Conservation (phyloP, 2,329 filamentous ascomycete genomes). For the Cadophora gregata region DNA sequence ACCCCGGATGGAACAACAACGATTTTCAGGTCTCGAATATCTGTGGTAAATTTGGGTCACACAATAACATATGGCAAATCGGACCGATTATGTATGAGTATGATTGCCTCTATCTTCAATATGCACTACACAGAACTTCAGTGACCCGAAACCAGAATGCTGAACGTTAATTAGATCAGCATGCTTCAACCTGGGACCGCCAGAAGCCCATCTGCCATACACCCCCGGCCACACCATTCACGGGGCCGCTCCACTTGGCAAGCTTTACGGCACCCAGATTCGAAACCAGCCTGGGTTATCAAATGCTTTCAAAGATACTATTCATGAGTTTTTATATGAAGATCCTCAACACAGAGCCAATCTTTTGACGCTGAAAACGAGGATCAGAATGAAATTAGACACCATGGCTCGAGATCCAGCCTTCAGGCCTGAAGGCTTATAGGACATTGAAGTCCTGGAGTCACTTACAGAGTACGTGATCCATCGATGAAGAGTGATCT, state of each 20-base stretch:
- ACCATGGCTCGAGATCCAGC: background rate
- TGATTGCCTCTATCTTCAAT: too few relatives aligned
- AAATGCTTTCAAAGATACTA: background rate
- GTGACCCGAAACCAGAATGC: background rate
- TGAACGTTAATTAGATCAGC: too few relatives aligned
- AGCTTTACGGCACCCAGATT: background rate
- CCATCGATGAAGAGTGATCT: too few relatives aligned
- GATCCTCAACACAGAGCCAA: background rate
- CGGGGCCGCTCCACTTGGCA: background rate
- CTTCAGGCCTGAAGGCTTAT: background rate
- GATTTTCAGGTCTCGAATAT: slow-evolving; percentile 9
- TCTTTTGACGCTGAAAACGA: slow-evolving; percentile 2
- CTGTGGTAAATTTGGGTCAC: slow-evolving; percentile 9
- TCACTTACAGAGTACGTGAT: background rate
- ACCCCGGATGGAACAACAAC: slow-evolving; percentile 11
- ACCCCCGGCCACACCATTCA: background rate
- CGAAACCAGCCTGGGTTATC: background rate
- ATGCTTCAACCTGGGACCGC: background rate
- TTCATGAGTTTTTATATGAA: slow-evolving; percentile 16
- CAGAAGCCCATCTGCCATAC: background rate
- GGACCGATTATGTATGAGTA: slow-evolving; percentile 15
- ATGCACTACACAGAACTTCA: background rate
- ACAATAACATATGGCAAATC: slow-evolving; percentile 22
- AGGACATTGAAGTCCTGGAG: background rate
- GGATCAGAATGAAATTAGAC: background rate